Evolutionary conservation across 2,329 filamentous ascomycete genomes (phyloP).

Genomic region (Aspergillus sp.): DNA sequence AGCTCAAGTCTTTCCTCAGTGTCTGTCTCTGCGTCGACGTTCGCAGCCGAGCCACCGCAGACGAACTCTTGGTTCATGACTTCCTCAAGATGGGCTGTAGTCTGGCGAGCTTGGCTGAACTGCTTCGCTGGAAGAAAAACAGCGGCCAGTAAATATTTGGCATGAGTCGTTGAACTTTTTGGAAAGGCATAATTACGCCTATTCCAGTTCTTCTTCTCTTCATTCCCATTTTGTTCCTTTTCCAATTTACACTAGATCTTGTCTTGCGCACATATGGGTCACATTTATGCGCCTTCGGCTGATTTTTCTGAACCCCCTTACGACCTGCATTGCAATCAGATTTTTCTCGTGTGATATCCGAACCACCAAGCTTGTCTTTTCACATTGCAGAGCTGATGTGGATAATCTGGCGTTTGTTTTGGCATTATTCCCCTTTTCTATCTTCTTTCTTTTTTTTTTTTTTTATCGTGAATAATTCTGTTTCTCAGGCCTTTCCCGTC

Average conservation of each 20-base stretch:
- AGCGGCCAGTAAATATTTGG: conserved; percentile 26
- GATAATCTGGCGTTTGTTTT: conserved; percentile 27
- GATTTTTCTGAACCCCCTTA: conserved; percentile 17
- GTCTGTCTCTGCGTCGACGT: conserved; percentile 97
- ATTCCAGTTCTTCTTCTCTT: conserved; percentile 6
- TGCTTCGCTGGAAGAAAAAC: conserved; percentile 65
- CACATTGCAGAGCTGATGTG: conserved; percentile 22
- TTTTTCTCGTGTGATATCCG: conserved; percentile 22
- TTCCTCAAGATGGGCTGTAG: conserved; percentile 91
- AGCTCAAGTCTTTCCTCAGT: conserved; percentile 93
- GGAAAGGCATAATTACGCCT: background rate
- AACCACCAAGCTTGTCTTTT: conserved; percentile 13
- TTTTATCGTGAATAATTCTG: conserved; percentile 10
- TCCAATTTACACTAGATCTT: conserved; percentile 17
- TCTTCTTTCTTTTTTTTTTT: conserved; percentile 3
- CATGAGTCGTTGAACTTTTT: background rate
- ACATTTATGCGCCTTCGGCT: conserved; percentile 23
- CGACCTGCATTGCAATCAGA: conserved; percentile 18
- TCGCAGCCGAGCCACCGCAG: conserved; percentile 84
- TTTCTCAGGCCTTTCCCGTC: conserved; percentile 1
- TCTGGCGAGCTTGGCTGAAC: conserved; percentile 73
- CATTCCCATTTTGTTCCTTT: conserved; percentile 6
- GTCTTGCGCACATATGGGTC: conserved; percentile 26
- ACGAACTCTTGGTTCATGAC: conserved; percentile 85
- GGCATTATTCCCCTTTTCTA: conserved; percentile 10